Conservation (phyloP, 768 basidiomycete species). For the Lactarius vividus region DNA sequence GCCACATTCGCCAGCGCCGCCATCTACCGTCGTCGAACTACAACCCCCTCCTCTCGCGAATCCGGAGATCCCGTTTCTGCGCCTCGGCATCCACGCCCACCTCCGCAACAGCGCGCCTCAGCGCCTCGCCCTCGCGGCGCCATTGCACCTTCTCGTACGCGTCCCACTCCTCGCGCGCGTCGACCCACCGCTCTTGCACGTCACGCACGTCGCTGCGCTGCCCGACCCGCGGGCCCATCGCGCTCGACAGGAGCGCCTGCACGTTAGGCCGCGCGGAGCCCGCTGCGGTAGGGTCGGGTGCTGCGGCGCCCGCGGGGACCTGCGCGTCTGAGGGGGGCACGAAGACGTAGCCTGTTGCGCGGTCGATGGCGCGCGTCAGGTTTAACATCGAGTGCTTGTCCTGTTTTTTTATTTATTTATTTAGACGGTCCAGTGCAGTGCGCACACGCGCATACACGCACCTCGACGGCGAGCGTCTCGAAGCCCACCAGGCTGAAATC, state of each 20-base stretch:
- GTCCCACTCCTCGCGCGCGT: slow-evolving; percentile 78
- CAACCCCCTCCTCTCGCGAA: slow-evolving; percentile 21
- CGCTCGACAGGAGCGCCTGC: slow-evolving; percentile 64
- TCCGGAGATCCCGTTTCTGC: slow-evolving; percentile 29
- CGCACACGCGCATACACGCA: slow-evolving; percentile 36
- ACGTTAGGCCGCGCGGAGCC: slow-evolving; percentile 57
- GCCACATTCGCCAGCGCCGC: no score
- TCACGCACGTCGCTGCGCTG: slow-evolving; percentile 59
- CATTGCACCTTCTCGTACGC: slow-evolving; percentile 75
- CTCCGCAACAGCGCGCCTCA: slow-evolving; percentile 41
- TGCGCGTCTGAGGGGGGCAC: slow-evolving; percentile 50
- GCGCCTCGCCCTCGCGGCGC: slow-evolving; percentile 67
- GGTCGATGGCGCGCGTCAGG: slow-evolving; percentile 79
- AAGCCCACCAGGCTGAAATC: slow-evolving; percentile 93
- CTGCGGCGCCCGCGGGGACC: slow-evolving; percentile 36
- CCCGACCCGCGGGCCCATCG: slow-evolving; percentile 53
- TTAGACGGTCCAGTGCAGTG: no score
- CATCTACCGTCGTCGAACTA: background rate
- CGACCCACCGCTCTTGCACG: slow-evolving; percentile 94
- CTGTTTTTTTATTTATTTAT: no score
- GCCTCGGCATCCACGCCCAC: slow-evolving; percentile 15
- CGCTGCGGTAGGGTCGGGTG: slow-evolving; percentile 36
- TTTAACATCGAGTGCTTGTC: slow-evolving; percentile 96
- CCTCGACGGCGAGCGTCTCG: slow-evolving; percentile 96
- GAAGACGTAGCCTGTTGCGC: slow-evolving; percentile 90